Percentiles rank a stretch among this genome's conserved stretches.
Conservation (phyloP, 306 rosid genomes). For the Macrotyloma uniflorum region DNA sequence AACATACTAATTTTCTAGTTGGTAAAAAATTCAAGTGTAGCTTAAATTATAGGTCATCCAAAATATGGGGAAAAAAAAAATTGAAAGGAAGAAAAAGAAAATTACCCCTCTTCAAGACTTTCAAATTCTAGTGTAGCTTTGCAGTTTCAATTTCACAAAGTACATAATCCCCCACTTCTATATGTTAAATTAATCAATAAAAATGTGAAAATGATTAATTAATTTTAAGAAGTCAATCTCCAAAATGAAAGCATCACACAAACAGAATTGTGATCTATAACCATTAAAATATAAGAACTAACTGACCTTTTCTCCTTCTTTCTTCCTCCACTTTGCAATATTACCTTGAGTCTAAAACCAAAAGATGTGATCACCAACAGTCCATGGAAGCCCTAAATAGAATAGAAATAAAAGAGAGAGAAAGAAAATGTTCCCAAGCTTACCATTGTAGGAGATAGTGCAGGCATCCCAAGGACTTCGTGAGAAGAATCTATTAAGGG, state of each 20-base stretch:
- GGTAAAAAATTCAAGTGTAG: conserved; percentile 2
- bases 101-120: conserved; percentile 97
- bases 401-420: conserved; percentile 20
- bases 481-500: conserved; percentile 68
- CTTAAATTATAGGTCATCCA: conserved; percentile 29
- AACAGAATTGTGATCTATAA: conserved; percentile 40
- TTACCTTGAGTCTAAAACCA: conserved; percentile 86
- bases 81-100: conserved; percentile 17
- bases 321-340: conserved; percentile 88
- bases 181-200: conserved; percentile 68
- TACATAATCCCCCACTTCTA: conserved; percentile 89
- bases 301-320: conserved; percentile 97
- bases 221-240: conserved; percentile 31
- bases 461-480: conserved; percentile 83
- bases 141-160: conserved; percentile 96
- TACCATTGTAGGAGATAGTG: conserved; percentile 98
- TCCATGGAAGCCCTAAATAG: conserved; percentile 34
- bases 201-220: conserved; percentile 36
- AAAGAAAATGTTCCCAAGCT: conserved; percentile 37
- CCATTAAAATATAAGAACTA: conserved; percentile 27
- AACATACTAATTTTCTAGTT: conserved; percentile 5
- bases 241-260: conserved; percentile 29
- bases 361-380: conserved; percentile 32
- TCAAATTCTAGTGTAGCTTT: conserved; percentile 97
- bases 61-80: conserved; percentile 1